Evolutionary conservation across 2,329 filamentous ascomycete genomes (phyloP), one percentile per base, ranked within the genome.

Genomic region (Cladophialophora exuberans): DNA sequence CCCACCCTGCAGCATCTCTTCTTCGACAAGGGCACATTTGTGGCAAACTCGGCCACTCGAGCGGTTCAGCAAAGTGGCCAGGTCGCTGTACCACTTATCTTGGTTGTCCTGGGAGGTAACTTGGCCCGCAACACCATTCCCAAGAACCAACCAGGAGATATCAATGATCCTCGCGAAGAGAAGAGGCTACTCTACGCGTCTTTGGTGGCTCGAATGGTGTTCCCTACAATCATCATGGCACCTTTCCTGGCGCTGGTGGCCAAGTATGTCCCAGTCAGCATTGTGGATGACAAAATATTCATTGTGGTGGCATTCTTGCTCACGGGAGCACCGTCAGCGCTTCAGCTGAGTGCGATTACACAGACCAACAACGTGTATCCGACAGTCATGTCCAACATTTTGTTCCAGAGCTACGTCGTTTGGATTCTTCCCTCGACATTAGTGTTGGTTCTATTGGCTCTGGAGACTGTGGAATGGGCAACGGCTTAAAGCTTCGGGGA

Each of bases 321-420:
- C 63, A 93, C 90, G 0, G 94, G 94, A 30, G 94, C 94, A 2
- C 94, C 94, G 4, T 95, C 88, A 60, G 94, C 94, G 22, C 79
- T 99, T 61, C 94, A 99, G 74, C 77, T 99, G 67, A 93, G 94
- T 5, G 94, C 99, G 75, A 99, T 99, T 58, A 99, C 94, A 75
- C 94, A 97, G 79, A 89, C 97, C 75, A 99, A 99, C 73, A 88
- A 88, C 60, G 94, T 99, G 7, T 99, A 90, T 72, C 93, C 97
- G 78, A 85, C 87, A 15, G 90, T 94, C 44, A 97, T 99, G 92
- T 89, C 89, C 59, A 89, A 85, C 70, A 81, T 99, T 53, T 76
- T 97, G 46, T 96, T 97, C 78, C 93, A 97, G 77, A 97, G 93
- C 75, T 96, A 96, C 69, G 90, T 99, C 56, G 86, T 97, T 61